Conservation (phyloP, 495 filamentous ascomycete species). For the Pseudevernia furfuracea region DNA sequence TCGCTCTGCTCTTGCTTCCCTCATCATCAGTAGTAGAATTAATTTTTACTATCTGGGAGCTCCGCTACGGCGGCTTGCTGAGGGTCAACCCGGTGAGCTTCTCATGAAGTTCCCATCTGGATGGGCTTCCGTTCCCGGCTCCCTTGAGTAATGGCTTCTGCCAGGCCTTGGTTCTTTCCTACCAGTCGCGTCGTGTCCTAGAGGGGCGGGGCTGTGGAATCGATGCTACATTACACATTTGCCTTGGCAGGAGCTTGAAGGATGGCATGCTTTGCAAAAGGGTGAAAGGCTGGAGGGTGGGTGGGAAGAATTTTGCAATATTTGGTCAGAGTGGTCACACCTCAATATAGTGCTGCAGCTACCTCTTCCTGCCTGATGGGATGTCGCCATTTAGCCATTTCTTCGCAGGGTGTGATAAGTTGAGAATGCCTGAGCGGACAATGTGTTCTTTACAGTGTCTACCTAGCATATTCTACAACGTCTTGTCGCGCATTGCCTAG, state of each 20-base stretch:
- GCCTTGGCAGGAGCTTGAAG: background rate
- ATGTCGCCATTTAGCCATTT: background rate
- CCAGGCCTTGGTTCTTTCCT: constrained; percentile 27
- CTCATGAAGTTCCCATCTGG: constrained; percentile 26
- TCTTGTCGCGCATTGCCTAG: background rate
- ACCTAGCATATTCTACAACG: background rate
- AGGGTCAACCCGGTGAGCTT: constrained; percentile 28
- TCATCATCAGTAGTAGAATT: constrained; percentile 32
- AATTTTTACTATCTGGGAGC: constrained; percentile 27
- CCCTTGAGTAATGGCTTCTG: constrained; percentile 26
- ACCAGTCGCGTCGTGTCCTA: constrained; percentile 24
- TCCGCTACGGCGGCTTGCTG: constrained; percentile 34
- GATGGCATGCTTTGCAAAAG: background rate
- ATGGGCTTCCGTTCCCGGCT: constrained; percentile 32
- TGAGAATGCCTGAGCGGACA: background rate
- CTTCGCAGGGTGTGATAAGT: background rate
- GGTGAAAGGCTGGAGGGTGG: background rate
- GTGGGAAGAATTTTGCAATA: background rate
- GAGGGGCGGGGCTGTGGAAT: constrained; percentile 32
- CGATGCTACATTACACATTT: constrained; percentile 24
- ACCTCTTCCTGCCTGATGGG: background rate
- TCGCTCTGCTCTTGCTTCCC: constrained; percentile 19
- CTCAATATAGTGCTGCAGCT: background rate
- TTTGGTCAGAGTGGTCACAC: background rate
- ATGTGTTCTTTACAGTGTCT: background rate